phyloP scores from a whole-genome alignment of 495 filamentous ascomycete species.

The Aspergillus campestris region DNA sequence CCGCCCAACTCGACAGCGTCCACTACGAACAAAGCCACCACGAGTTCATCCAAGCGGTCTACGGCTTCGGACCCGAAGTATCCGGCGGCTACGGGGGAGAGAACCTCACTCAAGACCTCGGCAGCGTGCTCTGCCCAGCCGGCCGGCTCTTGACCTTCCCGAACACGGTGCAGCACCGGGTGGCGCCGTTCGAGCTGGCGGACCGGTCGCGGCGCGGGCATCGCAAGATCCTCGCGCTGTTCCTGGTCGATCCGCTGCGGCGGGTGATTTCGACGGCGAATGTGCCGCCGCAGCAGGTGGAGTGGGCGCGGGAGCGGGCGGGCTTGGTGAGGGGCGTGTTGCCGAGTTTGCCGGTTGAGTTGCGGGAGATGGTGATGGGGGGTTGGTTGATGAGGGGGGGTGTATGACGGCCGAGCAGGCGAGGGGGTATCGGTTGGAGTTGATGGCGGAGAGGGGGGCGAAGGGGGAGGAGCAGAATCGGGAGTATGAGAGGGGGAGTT shows the following conservation, averaged over 20 bases:
- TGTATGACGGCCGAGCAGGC: constrained; percentile 38
- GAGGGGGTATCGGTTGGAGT: constrained; percentile 14
- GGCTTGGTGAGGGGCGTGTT: constrained; percentile 11
- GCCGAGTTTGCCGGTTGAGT: constrained; percentile 26
- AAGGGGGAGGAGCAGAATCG: constrained; percentile 28
- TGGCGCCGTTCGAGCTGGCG: constrained; percentile 37
- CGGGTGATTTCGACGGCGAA: constrained; percentile 46
- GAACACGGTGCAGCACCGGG: constrained; percentile 42
- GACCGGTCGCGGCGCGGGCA: constrained; percentile 46
- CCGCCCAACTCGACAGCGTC: constrained; percentile 8
- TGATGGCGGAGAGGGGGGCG: constrained; percentile 7
- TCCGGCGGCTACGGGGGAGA: not conserved
- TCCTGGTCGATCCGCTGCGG: constrained; percentile 45
- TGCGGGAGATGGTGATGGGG: constrained; percentile 27
- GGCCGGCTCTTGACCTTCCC: constrained; percentile 28
- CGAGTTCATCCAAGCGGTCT: constrained; percentile 23
- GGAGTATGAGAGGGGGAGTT: constrained; percentile 14
- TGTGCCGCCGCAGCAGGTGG: constrained; percentile 44
- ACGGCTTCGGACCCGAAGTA: constrained; percentile 12
- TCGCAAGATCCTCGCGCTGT: constrained; percentile 47
- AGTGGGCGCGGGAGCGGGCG: constrained; percentile 23
- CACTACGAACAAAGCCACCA: constrained; percentile 22
- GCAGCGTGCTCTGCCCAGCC: constrained; percentile 20
- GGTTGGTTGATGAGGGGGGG: constrained; percentile 10
- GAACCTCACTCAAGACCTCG: constrained; percentile 27